These are phyloP conservation scores for Colletotrichum sp. DNA, from an alignment of 2,329 filamentous ascomycete species.

Conservation along the genomic window DNA sequence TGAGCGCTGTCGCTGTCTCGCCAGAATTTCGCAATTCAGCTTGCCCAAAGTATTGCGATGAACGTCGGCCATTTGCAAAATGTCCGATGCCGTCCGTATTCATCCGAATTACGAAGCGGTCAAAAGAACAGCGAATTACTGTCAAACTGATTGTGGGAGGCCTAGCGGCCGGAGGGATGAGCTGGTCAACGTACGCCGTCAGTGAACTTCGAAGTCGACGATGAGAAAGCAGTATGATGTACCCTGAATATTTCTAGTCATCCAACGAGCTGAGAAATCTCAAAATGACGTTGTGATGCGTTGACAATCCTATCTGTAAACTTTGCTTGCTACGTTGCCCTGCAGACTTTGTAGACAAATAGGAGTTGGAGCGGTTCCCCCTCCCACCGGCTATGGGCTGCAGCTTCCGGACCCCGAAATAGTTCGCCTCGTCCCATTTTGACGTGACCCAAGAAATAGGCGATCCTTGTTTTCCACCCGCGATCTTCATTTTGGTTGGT, in stretches of 20 bases:
- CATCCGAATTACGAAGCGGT: neutral
- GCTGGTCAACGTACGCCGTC: neutral
- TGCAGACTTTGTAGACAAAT: neutral
- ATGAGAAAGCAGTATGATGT: neutral
- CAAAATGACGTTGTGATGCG: neutral
- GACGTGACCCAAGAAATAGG: neutral
- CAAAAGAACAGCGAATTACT: neutral
- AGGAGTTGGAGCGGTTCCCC: neutral
- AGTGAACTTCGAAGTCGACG: neutral
- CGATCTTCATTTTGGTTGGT: neutral
- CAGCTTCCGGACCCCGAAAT: neutral
- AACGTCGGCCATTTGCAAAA: neutral
- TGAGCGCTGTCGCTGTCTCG: neutral
- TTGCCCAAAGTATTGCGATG: accelerated
- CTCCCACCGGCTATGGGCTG: neutral
- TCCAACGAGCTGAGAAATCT: neutral
- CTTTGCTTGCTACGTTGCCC: neutral
- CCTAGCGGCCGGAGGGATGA: neutral
- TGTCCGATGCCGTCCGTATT: neutral
- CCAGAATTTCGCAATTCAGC: neutral
- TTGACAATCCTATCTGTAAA: neutral
- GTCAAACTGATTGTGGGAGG: neutral
- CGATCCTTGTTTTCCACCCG: neutral
- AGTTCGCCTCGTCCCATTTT: neutral
- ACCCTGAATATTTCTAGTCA: neutral